Evolutionary conservation across 2,329 filamentous ascomycete genomes (phyloP), one percentile per base, ranked within the genome.

Genomic region (Epichloe gansuensis): DNA sequence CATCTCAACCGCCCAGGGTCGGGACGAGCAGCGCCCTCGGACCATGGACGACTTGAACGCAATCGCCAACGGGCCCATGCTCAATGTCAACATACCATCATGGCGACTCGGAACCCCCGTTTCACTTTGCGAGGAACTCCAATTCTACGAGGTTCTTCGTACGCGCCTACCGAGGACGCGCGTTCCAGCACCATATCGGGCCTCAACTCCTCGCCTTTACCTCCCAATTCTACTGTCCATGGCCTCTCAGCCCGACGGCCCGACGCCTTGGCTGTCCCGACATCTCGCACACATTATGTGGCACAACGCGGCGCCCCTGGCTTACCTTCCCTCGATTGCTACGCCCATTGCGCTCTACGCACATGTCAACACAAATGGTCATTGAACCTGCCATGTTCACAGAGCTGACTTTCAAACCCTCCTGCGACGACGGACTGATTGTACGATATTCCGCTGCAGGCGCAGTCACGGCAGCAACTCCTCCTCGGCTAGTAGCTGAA

Each of bases 401-500:
- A 64, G 73, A 75, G 4, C 75, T 97, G 53, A 88, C 88, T 5
- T 82, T 85, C 58, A 85, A 89, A 58, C 89, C 91, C 47, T 70
- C 71, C n/a, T 85, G 81, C 60, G 88, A 97, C 65, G 83, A 95
- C 64, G 78, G 80, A 46, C 75, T 83, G 1, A 82, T 95, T 53
- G 91, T 98, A 23, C 85, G 88, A 54, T 95, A 94, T 66, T 83
- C 88, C 17, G 71, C 75, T 4, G 81, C 81, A 11, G 82, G 83
- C 48, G 80, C 88, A 43, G 91, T 98, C 21, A 85, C 84, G 34
- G 93, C 93, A 37, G 93, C 93, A 13, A 96, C 90, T 0, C 90
- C 91, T 2, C 84, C 91, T 3, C 85, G 93, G 12, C 81, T 98
- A 39, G 88, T 98, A 48, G 91, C 91, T 12, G 91, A 98, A 69